phyloP scores from a whole-genome alignment of 202 grass and related monocot genomes.

The Carex arenaria region DNA sequence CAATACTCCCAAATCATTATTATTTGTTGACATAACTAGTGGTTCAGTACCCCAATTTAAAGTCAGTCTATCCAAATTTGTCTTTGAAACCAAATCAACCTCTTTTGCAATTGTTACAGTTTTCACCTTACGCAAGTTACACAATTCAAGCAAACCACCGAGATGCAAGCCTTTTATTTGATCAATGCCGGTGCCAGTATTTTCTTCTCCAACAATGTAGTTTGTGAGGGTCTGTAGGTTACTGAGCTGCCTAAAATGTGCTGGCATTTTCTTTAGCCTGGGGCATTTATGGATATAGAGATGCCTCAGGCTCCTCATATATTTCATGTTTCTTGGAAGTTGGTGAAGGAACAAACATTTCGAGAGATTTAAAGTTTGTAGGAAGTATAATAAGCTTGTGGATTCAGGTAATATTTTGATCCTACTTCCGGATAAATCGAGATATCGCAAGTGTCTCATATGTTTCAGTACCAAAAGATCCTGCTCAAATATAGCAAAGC shows the following conservation, averaged over 20 bases:
- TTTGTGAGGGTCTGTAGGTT: not conserved
- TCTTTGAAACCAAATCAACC: no score
- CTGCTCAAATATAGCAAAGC: not conserved
- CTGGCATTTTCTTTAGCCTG: not conserved
- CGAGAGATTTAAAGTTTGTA: not conserved
- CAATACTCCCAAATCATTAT: no score
- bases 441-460: constrained; percentile 17
- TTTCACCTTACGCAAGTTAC: no score
- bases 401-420: constrained; percentile 5
- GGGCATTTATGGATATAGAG: constrained; percentile 1
- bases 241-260: not conserved
- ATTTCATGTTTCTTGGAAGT: not conserved
- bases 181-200: no score
- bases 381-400: not conserved
- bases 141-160: no score
- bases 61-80: no score
- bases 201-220: not conserved
- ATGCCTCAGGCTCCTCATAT: not conserved
- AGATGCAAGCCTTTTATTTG: no score
- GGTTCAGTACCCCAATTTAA: no score
- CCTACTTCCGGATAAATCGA: constrained; percentile 3
- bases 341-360: not conserved
- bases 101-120: no score
- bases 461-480: not conserved
- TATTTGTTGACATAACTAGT: no score